Evolutionary conservation across 805 yeast genomes (phyloP).

Genomic region (Pichia rugopelliculosa): DNA sequence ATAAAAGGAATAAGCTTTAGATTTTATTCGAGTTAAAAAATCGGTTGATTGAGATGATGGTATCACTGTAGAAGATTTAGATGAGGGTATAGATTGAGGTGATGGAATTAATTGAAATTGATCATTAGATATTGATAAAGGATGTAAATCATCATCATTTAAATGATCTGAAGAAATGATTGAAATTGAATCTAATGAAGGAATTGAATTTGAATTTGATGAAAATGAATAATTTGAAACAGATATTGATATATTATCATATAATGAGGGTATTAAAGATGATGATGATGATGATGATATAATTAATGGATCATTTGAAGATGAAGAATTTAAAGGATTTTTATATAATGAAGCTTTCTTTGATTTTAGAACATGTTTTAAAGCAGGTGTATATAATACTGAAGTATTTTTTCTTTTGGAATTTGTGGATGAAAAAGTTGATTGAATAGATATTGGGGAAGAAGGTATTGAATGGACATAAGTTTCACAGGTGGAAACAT

Average conservation of each 20-base stretch:
- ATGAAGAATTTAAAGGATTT: not conserved
- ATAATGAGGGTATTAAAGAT: not conserved
- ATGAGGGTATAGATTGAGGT: not conserved
- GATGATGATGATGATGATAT: not conserved
- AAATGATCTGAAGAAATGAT: not conserved
- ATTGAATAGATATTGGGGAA: not conserved
- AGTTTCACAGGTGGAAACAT: not conserved
- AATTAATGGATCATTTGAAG: not conserved
- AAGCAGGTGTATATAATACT: not conserved
- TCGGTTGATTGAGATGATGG: too few species aligned
- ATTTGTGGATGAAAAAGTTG: not conserved
- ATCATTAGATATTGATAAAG: not conserved
- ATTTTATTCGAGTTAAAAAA: not conserved
- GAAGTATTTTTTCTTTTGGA: not conserved
- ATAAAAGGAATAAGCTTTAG: not conserved
- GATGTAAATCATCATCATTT: not conserved
- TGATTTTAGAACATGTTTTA: not conserved
- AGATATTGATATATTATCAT: not conserved
- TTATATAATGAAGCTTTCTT: conserved; percentile 1
- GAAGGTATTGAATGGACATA: conserved; percentile 1
- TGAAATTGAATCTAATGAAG: not conserved
- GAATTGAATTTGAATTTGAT: not conserved
- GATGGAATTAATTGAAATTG: not conserved
- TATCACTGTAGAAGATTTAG: not conserved
- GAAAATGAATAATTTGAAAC: not conserved